phyloP scores from a whole-genome alignment of 257 asterid species.

The Lycium barbarum region DNA sequence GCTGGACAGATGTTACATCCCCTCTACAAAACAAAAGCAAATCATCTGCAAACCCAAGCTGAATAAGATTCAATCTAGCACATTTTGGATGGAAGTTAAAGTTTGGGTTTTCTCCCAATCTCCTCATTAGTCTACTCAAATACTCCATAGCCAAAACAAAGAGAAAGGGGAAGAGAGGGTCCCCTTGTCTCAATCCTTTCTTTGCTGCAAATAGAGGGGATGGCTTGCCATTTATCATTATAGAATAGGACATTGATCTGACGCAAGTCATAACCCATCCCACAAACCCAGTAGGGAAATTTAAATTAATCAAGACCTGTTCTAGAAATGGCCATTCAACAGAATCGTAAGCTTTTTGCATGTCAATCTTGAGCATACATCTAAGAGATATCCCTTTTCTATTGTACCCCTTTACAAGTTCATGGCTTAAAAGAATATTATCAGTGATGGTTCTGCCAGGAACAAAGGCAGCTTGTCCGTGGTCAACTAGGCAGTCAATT shows the following conservation, averaged over 20 bases:
- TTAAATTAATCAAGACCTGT: too few species aligned
- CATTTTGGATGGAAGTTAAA: not conserved
- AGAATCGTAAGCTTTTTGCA: not conserved
- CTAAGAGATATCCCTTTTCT: not conserved
- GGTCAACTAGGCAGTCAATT: not conserved
- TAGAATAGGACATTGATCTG: not conserved
- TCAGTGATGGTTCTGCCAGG: not conserved
- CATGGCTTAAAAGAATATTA: not conserved
- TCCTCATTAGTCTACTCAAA: not conserved
- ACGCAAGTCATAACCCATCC: not conserved
- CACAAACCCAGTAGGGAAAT: not conserved
- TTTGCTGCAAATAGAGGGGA: not conserved
- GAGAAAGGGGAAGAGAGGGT: not conserved
- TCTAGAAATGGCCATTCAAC: not conserved
- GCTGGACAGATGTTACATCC: not conserved
- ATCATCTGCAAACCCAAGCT: not conserved
- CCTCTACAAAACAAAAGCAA: not conserved
- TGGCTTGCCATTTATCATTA: not conserved
- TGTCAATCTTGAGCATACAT: not conserved
- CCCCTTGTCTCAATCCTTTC: not conserved
- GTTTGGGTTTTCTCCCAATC: not conserved
- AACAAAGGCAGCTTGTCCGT: not conserved
- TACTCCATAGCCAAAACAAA: not conserved
- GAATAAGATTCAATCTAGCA: not conserved
- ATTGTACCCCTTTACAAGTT: not conserved